Conservation (phyloP, 306 rosid species). For the Hylodesmum podocarpum region DNA sequence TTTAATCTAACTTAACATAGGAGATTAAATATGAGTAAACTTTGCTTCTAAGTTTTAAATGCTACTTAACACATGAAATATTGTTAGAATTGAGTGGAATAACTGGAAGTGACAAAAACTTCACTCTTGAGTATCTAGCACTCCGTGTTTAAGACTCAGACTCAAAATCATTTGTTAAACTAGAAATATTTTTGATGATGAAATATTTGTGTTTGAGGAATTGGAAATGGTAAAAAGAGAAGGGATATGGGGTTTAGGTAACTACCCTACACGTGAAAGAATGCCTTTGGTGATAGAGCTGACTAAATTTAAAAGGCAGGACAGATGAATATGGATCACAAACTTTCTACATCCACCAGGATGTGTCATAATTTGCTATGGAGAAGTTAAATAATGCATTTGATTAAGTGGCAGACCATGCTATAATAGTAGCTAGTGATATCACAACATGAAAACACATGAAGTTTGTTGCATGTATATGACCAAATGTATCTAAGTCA, state of each 20-base stretch:
- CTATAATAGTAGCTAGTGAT: constrained; percentile 1
- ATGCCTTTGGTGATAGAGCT: neutral
- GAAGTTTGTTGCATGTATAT: neutral
- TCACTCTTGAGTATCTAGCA: no score
- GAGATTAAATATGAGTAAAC: no score
- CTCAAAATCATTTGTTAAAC: neutral
- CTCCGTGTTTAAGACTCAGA: no score
- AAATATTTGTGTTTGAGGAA: constrained; percentile 13
- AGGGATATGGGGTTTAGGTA: neutral
- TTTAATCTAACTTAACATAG: no score
- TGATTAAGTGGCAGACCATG: constrained; percentile 32
- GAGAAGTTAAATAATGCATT: constrained; percentile 29
- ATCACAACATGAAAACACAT: neutral
- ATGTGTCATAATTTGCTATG: constrained; percentile 26
- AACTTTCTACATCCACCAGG: constrained; percentile 30
- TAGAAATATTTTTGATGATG: no score
- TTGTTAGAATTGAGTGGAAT: no score
- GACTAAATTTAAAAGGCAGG: constrained; percentile 7
- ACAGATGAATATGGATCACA: constrained; percentile 1
- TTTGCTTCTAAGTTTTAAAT: no score
- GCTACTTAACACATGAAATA: no score
- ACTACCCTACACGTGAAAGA: constrained; percentile 14
- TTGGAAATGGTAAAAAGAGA: neutral
- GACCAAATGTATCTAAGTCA: constrained; percentile 3
- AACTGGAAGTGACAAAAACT: no score